Percentiles rank a stretch among this genome's conserved stretches.
Evolutionary conservation across 106 monocot genomes (phyloP).

Genomic region (Acanthochlamys bracteata): DNA sequence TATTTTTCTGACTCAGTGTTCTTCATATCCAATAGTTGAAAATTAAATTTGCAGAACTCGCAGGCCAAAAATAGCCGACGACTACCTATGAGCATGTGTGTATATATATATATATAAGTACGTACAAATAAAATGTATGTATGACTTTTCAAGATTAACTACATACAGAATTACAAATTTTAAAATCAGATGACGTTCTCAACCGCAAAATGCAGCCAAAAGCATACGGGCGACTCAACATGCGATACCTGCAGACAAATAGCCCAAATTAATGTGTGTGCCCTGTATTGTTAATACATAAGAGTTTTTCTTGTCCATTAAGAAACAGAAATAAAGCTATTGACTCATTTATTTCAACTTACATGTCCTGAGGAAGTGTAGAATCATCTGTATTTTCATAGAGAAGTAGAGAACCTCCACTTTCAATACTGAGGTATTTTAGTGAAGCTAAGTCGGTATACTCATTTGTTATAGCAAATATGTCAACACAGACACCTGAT

Average conservation of each 20-base stretch:
- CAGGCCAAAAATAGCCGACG: no score
- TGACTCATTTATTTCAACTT: no score
- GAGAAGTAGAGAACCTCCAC: conserved; percentile 95
- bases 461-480: conserved; percentile 98
- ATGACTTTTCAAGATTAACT: neutral
- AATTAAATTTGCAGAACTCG: no score
- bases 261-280: no score
- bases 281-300: no score
- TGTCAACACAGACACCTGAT: conserved; percentile 95
- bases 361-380: conserved; percentile 99
- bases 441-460: conserved; percentile 96
- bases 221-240: conserved; percentile 94
- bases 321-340: no score
- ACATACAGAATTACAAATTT: conserved; percentile 76
- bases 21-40: no score
- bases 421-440: conserved; percentile 95
- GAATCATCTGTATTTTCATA: conserved; percentile 93
- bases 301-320: no score
- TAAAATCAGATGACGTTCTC: conserved; percentile 92
- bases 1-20: no score
- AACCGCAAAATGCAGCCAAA: conserved; percentile 90
- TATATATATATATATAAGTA: no score
- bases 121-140: no score
- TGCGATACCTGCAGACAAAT: conserved; percentile 53
- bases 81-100: no score